phyloP scores from a whole-genome alignment of 164 flowering plant species.

The Tetrastigma voinierianum region DNA sequence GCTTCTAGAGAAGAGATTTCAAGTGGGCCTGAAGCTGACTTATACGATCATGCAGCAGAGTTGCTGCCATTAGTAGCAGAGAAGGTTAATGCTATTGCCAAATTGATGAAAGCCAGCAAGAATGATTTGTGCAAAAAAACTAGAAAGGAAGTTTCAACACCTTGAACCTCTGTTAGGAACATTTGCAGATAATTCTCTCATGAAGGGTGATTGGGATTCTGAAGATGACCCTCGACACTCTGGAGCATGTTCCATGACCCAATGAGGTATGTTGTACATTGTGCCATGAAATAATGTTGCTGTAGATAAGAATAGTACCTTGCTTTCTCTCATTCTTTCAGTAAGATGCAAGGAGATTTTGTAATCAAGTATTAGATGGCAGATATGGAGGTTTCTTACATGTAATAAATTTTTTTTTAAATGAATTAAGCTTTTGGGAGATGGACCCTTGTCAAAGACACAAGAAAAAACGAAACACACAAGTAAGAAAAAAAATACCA shows the following conservation, averaged over 20 bases:
- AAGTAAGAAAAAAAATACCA: no score
- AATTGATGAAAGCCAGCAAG: slow-evolving; percentile 19
- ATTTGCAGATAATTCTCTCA: slow-evolving; percentile 30
- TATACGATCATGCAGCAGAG: slow-evolving; percentile 33
- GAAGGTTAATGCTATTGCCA: slow-evolving; percentile 39
- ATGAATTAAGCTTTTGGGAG: no score
- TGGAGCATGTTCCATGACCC: neutral
- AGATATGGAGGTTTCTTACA: no score
- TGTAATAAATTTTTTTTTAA: no score
- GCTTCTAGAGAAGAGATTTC: slow-evolving; percentile 18
- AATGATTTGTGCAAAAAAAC: slow-evolving; percentile 3
- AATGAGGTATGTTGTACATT: neutral
- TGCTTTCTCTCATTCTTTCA: neutral
- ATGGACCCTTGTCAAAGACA: neutral
- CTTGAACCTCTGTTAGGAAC: slow-evolving; percentile 32
- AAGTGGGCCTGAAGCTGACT: slow-evolving; percentile 15
- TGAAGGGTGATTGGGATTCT: slow-evolving; percentile 27
- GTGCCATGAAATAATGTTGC: neutral
- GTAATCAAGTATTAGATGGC: neutral
- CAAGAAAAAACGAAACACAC: no score
- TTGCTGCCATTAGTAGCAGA: slow-evolving; percentile 37
- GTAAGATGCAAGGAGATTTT: neutral
- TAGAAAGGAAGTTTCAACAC: slow-evolving; percentile 13
- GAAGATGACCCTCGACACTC: slow-evolving; percentile 14
- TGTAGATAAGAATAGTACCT: neutral